A percentile compares a stretch with the other conserved stretches of the same genome.
phyloP scores from a whole-genome alignment of 2,329 filamentous ascomycete species.

The Pseudogymnoascus destructans region DNA sequence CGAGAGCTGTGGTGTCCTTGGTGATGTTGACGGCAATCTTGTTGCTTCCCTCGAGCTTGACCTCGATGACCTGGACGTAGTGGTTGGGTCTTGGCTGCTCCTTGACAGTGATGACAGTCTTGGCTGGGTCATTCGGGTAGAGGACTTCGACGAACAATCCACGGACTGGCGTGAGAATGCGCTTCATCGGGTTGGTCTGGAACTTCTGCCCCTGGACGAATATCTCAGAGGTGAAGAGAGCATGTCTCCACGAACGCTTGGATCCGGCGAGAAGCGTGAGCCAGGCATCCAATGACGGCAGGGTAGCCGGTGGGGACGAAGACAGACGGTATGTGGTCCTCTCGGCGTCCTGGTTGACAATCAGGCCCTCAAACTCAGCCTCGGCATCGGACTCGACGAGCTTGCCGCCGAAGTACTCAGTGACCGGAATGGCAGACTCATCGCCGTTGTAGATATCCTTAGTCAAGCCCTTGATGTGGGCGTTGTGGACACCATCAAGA shows the following conservation, averaged over 20 bases:
- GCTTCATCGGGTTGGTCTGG: constrained; percentile 88
- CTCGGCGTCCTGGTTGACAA: constrained; percentile 61
- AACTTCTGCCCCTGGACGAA: constrained; percentile 93
- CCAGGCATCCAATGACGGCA: constrained; percentile 77
- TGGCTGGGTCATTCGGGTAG: constrained; percentile 66
- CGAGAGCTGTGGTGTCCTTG: constrained; percentile 80
- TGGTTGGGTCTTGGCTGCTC: constrained; percentile 80
- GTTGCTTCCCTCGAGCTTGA: constrained; percentile 59
- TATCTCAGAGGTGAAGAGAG: constrained; percentile 84
- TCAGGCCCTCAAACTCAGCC: constrained; percentile 72
- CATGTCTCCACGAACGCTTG: constrained; percentile 84
- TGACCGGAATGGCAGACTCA: constrained; percentile 60
- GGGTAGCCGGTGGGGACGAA: constrained; percentile 53
- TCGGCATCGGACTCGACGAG: constrained; percentile 59
- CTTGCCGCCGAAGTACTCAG: constrained; percentile 94
- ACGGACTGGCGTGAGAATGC: constrained; percentile 74
- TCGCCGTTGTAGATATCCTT: constrained; percentile 69
- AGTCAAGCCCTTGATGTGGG: constrained; percentile 70
- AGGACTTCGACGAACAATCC: constrained; percentile 83
- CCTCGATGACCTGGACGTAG: constrained; percentile 77
- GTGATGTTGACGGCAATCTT: constrained; percentile 83
- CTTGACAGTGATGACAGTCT: constrained; percentile 74
- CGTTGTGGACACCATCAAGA: constrained; percentile 75
- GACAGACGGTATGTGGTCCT: constrained; percentile 81
- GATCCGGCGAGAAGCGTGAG: constrained; percentile 75